These are phyloP conservation scores for Megacollybia marginata DNA, from an alignment of 768 basidiomycete genomes.

Conservation along the genomic window DNA sequence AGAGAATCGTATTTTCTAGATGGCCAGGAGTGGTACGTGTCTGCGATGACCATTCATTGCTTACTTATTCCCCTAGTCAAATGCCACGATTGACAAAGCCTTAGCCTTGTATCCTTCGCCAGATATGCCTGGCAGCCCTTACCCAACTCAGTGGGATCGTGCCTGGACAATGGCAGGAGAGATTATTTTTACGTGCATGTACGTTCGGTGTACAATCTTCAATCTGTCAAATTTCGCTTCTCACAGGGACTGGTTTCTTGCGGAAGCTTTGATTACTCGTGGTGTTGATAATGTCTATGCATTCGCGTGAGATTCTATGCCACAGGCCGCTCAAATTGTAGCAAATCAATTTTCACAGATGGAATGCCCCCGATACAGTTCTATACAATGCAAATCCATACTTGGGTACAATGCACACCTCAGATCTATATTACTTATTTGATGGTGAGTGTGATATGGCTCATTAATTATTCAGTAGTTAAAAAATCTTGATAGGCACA, in stretches of 20 bases:
- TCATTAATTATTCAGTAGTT: background rate
- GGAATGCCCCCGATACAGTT: conserved; percentile 36
- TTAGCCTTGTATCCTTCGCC: conserved; percentile 31
- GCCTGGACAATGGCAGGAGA: conserved; percentile 34
- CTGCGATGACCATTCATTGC: background rate
- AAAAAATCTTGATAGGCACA: background rate
- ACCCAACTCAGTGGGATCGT: conserved; percentile 31
- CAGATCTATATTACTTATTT: conserved; percentile 36
- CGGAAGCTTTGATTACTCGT: conserved; percentile 20
- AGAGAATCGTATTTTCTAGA: conserved; percentile 23
- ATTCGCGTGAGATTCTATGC: conserved; percentile 20
- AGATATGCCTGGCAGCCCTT: conserved; percentile 24
- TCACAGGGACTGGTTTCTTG: conserved; percentile 31
- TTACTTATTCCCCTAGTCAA: conserved; percentile 17
- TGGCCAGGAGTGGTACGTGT: conserved; percentile 28
- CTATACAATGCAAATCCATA: conserved; percentile 26
- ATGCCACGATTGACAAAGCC: conserved; percentile 25
- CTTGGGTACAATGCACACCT: conserved; percentile 34
- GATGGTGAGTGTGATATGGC: conserved; percentile 23
- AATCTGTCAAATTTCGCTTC: background rate
- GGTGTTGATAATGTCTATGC: conserved; percentile 26
- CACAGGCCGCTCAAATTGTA: background rate
- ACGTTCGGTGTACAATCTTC: background rate
- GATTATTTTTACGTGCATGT: conserved; percentile 38
- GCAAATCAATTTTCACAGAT: conserved; percentile 15